phyloP scores from a whole-genome alignment of 495 filamentous ascomycete genomes.

The Penicillium bovifimosum region DNA sequence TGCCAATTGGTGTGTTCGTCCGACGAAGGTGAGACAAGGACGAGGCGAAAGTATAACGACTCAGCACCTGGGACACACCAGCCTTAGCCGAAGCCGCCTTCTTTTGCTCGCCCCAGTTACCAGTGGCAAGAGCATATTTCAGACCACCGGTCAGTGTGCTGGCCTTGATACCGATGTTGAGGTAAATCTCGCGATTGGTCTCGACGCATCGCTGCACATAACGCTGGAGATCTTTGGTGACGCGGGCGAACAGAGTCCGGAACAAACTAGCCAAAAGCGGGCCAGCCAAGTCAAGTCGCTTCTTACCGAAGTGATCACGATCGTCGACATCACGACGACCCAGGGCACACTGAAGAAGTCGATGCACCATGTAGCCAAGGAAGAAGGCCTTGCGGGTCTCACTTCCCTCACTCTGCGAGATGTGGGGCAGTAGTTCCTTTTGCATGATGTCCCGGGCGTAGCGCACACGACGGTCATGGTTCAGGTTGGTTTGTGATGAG shows the following conservation, averaged over 20 bases:
- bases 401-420: slow-evolving; percentile 92
- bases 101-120: slow-evolving; percentile 99
- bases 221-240: slow-evolving; percentile 81
- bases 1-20: slow-evolving; percentile 95
- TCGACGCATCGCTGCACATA: slow-evolving; percentile 91
- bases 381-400: slow-evolving; percentile 98
- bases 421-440: slow-evolving; percentile 94
- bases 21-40: slow-evolving; percentile 92
- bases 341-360: slow-evolving; percentile 83
- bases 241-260: slow-evolving; percentile 75
- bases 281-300: slow-evolving; percentile 91
- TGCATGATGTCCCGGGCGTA: slow-evolving; percentile 92
- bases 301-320: slow-evolving; percentile 98
- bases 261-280: slow-evolving; percentile 92
- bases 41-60: slow-evolving; percentile 95
- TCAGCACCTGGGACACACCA: slow-evolving; percentile 96
- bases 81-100: slow-evolving; percentile 91
- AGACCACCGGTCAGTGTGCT: slow-evolving; percentile 85
- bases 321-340: slow-evolving; percentile 91
- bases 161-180: slow-evolving; percentile 86
- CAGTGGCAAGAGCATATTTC: slow-evolving; percentile 96
- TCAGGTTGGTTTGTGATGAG: slow-evolving; percentile 60
- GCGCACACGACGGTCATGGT: slow-evolving; percentile 79
- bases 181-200: slow-evolving; percentile 76
- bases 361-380: slow-evolving; percentile 97